A percentile compares a stretch with the other conserved stretches of the same genome.
phyloP scores from a whole-genome alignment of 495 filamentous ascomycete genomes.

The Emericellopsis terricola region DNA sequence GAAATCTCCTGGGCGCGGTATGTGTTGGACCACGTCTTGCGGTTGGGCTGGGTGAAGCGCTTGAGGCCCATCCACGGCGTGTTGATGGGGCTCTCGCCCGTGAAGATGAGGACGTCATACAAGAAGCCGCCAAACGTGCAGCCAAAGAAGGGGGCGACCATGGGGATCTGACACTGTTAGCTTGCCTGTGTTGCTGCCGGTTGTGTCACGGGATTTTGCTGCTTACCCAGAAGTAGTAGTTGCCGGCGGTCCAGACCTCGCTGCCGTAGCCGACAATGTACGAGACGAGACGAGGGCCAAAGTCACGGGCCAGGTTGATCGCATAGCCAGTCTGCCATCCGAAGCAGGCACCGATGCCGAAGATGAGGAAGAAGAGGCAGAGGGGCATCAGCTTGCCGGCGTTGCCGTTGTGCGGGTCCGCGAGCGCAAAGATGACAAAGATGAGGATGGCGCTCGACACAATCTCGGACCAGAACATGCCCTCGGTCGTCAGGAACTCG shows the following conservation, averaged over 20 bases:
- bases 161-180: constrained; percentile 15
- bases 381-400: constrained; percentile 31
- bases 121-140: constrained; percentile 41
- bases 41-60: constrained; percentile 10
- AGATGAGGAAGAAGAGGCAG: constrained; percentile 43
- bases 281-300: constrained; percentile 43
- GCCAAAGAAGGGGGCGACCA: constrained; percentile 39
- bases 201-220: background rate
- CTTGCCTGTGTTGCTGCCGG: background rate
- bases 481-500: constrained; percentile 35
- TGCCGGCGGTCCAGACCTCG: constrained; percentile 42
- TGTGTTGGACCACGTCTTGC: constrained; percentile 3
- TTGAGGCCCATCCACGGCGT: constrained; percentile 38
- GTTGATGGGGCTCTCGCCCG: constrained; percentile 39
- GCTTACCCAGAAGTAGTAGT: constrained; percentile 44
- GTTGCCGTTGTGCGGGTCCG: constrained; percentile 34
- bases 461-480: constrained; percentile 47
- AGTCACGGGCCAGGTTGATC: constrained; percentile 48
- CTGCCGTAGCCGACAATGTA: constrained; percentile 45
- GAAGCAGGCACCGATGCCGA: constrained; percentile 48
- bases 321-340: constrained; percentile 56
- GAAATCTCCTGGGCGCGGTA: background rate
- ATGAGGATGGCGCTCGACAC: constrained; percentile 41
- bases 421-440: constrained; percentile 50
- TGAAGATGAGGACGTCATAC: constrained; percentile 44